phyloP scores from a whole-genome alignment of 805 yeast genomes.

The Schwanniomyces polymorphus region DNA sequence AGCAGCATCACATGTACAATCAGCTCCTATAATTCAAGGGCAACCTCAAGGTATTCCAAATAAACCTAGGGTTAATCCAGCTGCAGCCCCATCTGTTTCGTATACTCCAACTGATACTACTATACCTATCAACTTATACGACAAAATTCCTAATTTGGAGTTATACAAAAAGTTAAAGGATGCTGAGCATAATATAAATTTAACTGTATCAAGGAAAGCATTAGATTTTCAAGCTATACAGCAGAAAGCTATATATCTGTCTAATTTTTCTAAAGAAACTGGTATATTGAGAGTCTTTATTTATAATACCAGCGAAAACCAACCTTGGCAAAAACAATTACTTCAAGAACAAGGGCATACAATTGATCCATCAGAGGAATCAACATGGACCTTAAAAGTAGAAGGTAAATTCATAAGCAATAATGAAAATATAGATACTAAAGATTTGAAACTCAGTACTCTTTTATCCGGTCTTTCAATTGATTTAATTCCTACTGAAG shows the following conservation, averaged over 20 bases:
- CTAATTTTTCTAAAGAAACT: slow-evolving; percentile 41
- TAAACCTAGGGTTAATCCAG: slow-evolving; percentile 30
- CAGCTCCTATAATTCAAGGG: slow-evolving; percentile 7
- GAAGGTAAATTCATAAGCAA: slow-evolving; percentile 79
- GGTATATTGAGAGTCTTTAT: slow-evolving; percentile 76
- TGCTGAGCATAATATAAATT: slow-evolving; percentile 81
- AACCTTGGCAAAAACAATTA: slow-evolving; percentile 69
- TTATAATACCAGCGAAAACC: slow-evolving; percentile 80
- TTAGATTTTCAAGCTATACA: slow-evolving; percentile 77
- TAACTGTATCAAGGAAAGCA: slow-evolving; percentile 77
- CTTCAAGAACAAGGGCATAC: slow-evolving; percentile 19
- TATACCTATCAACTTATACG: slow-evolving; percentile 37
- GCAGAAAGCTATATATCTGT: slow-evolving; percentile 39
- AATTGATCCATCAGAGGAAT: slow-evolving; percentile 29
- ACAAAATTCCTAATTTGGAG: slow-evolving; percentile 65
- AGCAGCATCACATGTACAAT: slow-evolving; percentile 15
- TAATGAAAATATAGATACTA: slow-evolving; percentile 23
- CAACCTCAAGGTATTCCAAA: slow-evolving; percentile 3
- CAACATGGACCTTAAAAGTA: slow-evolving; percentile 81
- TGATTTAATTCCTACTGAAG: slow-evolving; percentile 55
- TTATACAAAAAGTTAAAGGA: slow-evolving; percentile 69
- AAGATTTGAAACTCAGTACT: slow-evolving; percentile 62
- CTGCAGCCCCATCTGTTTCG: slow-evolving; percentile 39
- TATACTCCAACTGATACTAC: slow-evolving; percentile 43
- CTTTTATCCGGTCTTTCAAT: slow-evolving; percentile 83